These are phyloP conservation scores for Metschnikowia dekortorum DNA, from an alignment of 805 yeast species.

Conservation along the genomic window DNA sequence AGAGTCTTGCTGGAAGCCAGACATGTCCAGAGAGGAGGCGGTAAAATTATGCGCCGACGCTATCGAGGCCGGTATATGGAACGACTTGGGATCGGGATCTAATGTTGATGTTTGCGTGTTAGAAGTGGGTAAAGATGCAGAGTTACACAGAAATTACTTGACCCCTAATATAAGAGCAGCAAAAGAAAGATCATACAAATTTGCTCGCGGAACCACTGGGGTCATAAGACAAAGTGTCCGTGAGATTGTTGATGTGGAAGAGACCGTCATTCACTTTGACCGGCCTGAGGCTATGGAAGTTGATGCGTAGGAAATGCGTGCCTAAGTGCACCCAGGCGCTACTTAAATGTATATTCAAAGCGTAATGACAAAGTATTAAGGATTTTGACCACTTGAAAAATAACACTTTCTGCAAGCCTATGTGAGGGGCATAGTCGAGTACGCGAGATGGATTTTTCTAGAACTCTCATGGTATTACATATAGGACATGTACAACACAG, in stretches of 20 bases:
- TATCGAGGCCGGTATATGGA: conserved; percentile 97
- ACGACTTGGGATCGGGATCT: conserved; percentile 97
- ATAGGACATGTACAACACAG: conserved; percentile 1
- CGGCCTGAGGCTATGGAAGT: conserved; percentile 38
- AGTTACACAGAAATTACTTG: conserved; percentile 76
- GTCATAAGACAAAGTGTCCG: conserved; percentile 65
- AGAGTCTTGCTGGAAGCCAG: conserved; percentile 82
- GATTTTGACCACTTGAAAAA: background rate
- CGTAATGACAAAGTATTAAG: background rate
- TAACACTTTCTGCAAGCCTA: background rate
- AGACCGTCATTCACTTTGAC: conserved; percentile 45
- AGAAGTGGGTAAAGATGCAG: conserved; percentile 89
- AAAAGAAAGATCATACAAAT: conserved; percentile 80
- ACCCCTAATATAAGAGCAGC: conserved; percentile 85
- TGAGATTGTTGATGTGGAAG: conserved; percentile 64
- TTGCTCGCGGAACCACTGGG: conserved; percentile 92
- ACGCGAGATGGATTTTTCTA: conserved; percentile 2
- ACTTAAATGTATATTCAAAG: background rate
- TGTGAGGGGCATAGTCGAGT: background rate
- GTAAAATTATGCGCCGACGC: conserved; percentile 86
- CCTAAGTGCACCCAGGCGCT: background rate
- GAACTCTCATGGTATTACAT: conserved; percentile 2
- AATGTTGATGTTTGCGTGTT: conserved; percentile 96
- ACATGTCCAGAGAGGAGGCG: conserved; percentile 83
- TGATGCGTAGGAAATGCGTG: conserved; percentile 26